phyloP scores from a whole-genome alignment of 2,329 filamentous ascomycete species.

The Thielaviopsis ethacetica region DNA sequence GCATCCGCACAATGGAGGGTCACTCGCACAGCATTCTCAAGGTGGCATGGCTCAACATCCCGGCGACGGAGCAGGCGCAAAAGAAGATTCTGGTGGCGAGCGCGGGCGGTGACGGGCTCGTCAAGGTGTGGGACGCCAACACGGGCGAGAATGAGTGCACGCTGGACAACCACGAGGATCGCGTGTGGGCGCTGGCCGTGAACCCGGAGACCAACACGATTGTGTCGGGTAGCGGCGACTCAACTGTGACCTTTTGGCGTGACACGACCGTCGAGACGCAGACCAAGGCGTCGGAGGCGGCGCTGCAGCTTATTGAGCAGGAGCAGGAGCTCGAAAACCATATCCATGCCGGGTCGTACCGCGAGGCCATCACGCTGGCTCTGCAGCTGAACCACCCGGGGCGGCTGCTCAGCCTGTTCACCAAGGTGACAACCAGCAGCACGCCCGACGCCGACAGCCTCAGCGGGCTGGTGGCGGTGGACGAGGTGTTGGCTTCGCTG shows the following conservation, averaged over 20 bases:
- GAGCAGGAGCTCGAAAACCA: constrained; percentile 91
- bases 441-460: constrained; percentile 46
- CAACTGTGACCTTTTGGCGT: constrained; percentile 86
- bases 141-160: constrained; percentile 75
- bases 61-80: constrained; percentile 28
- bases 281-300: constrained; percentile 54
- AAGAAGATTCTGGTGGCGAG: constrained; percentile 59
- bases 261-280: constrained; percentile 77
- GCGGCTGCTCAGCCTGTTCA: constrained; percentile 70
- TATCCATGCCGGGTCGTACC: constrained; percentile 73
- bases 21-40: constrained; percentile 94
- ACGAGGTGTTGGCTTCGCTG: constrained; percentile 64
- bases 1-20: constrained; percentile 84
- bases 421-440: constrained; percentile 51
- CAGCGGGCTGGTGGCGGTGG: constrained; percentile 53
- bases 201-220: constrained; percentile 54
- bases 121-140: constrained; percentile 90
- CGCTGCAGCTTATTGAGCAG: constrained; percentile 71
- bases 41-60: constrained; percentile 63
- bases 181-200: constrained; percentile 78
- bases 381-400: constrained; percentile 89
- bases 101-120: constrained; percentile 82
- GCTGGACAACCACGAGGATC: constrained; percentile 90
- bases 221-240: constrained; percentile 82
- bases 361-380: constrained; percentile 81